Conservation (phyloP, 805 yeast genomes). For the Ogataea thermomethanolica region DNA sequence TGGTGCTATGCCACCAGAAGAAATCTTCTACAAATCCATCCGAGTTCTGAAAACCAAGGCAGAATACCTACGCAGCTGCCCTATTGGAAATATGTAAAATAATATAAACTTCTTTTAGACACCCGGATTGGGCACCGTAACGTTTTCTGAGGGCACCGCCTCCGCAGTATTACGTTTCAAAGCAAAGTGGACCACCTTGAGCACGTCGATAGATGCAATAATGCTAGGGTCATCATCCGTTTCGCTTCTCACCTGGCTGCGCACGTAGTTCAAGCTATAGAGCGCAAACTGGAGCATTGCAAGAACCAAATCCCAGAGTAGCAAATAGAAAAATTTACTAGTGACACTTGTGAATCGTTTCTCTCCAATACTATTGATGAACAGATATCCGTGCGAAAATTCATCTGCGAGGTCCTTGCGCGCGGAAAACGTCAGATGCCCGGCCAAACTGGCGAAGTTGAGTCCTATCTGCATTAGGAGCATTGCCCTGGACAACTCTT, state of each 20-base stretch:
- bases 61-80: constrained; percentile 72
- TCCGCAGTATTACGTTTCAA: constrained; percentile 1
- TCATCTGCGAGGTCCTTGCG: constrained; percentile 22
- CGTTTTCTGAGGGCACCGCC: constrained; percentile 17
- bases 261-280: constrained; percentile 31
- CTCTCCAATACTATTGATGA: constrained; percentile 49
- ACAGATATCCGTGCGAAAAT: constrained; percentile 36
- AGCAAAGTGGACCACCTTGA: not conserved
- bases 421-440: constrained; percentile 36
- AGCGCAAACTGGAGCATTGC: constrained; percentile 30
- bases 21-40: constrained; percentile 87
- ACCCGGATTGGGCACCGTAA: constrained; percentile 1
- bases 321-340: constrained; percentile 23
- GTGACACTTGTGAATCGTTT: constrained; percentile 24
- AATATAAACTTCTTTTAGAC: constrained; percentile 1
- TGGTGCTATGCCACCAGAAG: constrained; percentile 97
- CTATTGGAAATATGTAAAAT: constrained; percentile 46
- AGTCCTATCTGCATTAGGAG: constrained; percentile 24
- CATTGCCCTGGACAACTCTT: constrained; percentile 31
- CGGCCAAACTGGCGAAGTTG: constrained; percentile 29
- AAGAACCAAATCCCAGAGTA: constrained; percentile 33
- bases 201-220: constrained; percentile 12
- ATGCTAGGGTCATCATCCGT: constrained; percentile 12
- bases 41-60: constrained; percentile 83
- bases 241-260: constrained; percentile 27